Conservation (phyloP, 2,329 filamentous ascomycete genomes). For the Trichoderma sp. region DNA sequence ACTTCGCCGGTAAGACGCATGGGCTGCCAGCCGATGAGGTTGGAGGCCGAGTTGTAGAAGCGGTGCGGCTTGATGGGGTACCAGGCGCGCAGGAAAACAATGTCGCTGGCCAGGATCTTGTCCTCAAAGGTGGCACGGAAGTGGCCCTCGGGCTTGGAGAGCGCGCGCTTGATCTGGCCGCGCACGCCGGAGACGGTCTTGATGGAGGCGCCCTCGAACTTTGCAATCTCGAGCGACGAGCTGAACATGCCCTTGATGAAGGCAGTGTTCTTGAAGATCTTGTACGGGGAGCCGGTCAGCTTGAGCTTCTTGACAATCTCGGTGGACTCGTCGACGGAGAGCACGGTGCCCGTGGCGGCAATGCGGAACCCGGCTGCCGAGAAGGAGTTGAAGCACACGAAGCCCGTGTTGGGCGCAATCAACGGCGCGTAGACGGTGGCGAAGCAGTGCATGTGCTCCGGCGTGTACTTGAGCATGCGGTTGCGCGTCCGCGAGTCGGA, state of each 20-base stretch:
- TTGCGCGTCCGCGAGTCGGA: conserved; percentile 92
- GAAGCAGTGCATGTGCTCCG: conserved; percentile 99
- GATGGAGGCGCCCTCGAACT: conserved; percentile 95
- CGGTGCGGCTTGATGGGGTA: conserved; percentile 92
- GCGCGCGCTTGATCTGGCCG: conserved; percentile 94
- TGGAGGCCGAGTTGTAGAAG: conserved; percentile 96
- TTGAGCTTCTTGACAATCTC: conserved; percentile 99
- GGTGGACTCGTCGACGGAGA: conserved; percentile 91
- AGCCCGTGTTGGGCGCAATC: conserved; percentile 92
- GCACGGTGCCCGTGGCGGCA: conserved; percentile 88
- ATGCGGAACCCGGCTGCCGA: conserved; percentile 89
- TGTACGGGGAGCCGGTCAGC: conserved; percentile 88
- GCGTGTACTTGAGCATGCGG: conserved; percentile 98
- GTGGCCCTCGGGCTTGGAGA: conserved; percentile 90
- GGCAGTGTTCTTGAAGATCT: conserved; percentile 98
- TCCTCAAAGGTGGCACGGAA: conserved; percentile 98
- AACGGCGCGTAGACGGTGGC: conserved; percentile 93
- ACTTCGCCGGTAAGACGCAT: conserved; percentile 96
- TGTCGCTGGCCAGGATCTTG: conserved; percentile 95
- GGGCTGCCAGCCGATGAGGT: conserved; percentile 86
- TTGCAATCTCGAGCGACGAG: conserved; percentile 88
- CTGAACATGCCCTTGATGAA: conserved; percentile 99
- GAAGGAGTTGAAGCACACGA: conserved; percentile 90
- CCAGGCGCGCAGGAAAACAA: conserved; percentile 95
- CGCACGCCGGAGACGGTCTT: conserved; percentile 94